Evolutionary conservation across 2,329 filamentous ascomycete genomes (phyloP).

Genomic region (Aureobasidium leucospermi): DNA sequence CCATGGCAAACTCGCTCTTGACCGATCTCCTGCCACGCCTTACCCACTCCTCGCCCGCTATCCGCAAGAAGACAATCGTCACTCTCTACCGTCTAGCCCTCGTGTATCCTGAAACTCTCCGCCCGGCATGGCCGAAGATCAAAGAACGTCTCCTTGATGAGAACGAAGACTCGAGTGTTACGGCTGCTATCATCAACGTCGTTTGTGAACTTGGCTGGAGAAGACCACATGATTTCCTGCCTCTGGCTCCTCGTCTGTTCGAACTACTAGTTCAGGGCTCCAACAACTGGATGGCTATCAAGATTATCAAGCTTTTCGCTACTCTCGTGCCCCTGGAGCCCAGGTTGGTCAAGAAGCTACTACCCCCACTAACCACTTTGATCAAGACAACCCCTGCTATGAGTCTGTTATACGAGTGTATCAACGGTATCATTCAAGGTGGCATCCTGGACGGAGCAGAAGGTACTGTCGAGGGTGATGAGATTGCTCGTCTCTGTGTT

Average conservation of each 20-base stretch:
- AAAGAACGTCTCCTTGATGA: constrained; percentile 90
- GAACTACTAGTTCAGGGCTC: constrained; percentile 84
- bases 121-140: constrained; percentile 93
- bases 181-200: constrained; percentile 92
- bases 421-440: constrained; percentile 95
- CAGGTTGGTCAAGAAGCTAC: constrained; percentile 78
- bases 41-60: constrained; percentile 73
- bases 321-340: constrained; percentile 89
- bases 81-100: constrained; percentile 88
- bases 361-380: constrained; percentile 84
- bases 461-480: constrained; percentile 73
- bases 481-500: constrained; percentile 87
- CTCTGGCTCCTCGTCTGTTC: constrained; percentile 83
- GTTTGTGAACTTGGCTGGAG: constrained; percentile 94
- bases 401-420: constrained; percentile 97
- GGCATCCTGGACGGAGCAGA: constrained; percentile 82
- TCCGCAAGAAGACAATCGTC: constrained; percentile 93
- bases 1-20: constrained; percentile 81
- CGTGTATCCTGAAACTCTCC: constrained; percentile 91
- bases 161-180: constrained; percentile 84
- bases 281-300: constrained; percentile 99
- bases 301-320: constrained; percentile 96
- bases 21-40: constrained; percentile 80
- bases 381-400: constrained; percentile 94
- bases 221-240: constrained; percentile 85